Percentiles rank a stretch among this genome's conserved stretches.
phyloP scores from a whole-genome alignment of 257 asterid genomes.

The Salvia rosmarinus region DNA sequence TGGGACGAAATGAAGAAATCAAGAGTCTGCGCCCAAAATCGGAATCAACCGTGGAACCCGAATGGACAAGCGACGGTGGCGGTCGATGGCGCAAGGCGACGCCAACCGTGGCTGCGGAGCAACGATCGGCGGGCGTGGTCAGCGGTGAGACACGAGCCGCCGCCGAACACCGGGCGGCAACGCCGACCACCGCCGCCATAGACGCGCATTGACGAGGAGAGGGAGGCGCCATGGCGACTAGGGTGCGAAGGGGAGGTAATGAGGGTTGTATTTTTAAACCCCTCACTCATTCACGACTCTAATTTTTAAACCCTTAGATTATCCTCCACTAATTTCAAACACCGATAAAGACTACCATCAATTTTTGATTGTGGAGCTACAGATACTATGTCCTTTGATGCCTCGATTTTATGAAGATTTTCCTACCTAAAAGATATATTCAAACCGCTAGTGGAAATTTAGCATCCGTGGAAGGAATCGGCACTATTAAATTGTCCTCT shows the following conservation, averaged over 20 bases:
- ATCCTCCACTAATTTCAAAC: neutral
- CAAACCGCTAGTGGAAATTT: neutral
- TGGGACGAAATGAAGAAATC: neutral
- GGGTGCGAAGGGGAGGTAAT: neutral
- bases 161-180: neutral
- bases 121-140: neutral
- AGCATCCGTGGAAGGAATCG: neutral
- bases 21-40: neutral
- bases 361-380: constrained; percentile 4
- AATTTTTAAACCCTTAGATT: neutral
- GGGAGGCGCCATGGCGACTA: neutral
- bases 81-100: neutral
- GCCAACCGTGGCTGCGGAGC: neutral
- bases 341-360: neutral
- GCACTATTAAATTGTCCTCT: neutral
- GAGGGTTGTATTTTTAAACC: neutral
- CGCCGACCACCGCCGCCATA: neutral
- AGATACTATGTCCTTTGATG: constrained; percentile 6
- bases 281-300: neutral
- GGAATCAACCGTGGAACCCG: neutral
- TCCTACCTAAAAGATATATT: neutral
- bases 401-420: neutral
- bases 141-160: neutral
- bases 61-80: neutral
- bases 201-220: neutral